Evolutionary conservation across 805 yeast genomes (phyloP).

Genomic region (Candida orba): DNA sequence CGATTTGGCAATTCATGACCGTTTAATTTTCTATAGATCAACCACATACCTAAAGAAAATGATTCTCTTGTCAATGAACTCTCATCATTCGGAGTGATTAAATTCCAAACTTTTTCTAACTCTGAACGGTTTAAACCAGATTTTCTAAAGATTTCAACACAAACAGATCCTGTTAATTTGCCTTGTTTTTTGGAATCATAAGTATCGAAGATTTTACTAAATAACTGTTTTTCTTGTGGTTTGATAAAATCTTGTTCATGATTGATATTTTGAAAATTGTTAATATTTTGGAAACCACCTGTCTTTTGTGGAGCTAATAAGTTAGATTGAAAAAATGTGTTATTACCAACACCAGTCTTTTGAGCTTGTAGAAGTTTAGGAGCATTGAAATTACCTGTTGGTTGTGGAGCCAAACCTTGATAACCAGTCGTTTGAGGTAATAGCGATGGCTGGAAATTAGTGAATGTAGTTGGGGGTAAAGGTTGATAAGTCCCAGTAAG

Average conservation of each 20-base stretch:
- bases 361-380: conserved; percentile 48
- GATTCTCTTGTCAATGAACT: conserved; percentile 85
- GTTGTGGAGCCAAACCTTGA: conserved; percentile 22
- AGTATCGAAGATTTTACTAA: conserved; percentile 80
- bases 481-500: conserved; percentile 18
- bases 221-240: conserved; percentile 78
- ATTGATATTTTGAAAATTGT: conserved; percentile 23
- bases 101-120: conserved; percentile 84
- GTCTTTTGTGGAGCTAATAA: conserved; percentile 25
- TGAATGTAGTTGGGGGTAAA: conserved; percentile 22
- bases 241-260: conserved; percentile 60
- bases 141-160: conserved; percentile 82
- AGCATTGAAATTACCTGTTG: conserved; percentile 24
- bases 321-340: conserved; percentile 30
- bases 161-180: conserved; percentile 67
- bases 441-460: conserved; percentile 40
- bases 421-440: conserved; percentile 31
- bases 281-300: conserved; percentile 25
- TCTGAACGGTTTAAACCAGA: conserved; percentile 84
- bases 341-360: conserved; percentile 50
- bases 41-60: conserved; percentile 95
- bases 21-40: conserved; percentile 83
- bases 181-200: conserved; percentile 75
- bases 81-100: conserved; percentile 74
- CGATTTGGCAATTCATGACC: conserved; percentile 79